Evolutionary conservation across 306 rosid species (phyloP), one percentile per base, ranked within the genome.

Genomic region (Medicago lupulina): DNA sequence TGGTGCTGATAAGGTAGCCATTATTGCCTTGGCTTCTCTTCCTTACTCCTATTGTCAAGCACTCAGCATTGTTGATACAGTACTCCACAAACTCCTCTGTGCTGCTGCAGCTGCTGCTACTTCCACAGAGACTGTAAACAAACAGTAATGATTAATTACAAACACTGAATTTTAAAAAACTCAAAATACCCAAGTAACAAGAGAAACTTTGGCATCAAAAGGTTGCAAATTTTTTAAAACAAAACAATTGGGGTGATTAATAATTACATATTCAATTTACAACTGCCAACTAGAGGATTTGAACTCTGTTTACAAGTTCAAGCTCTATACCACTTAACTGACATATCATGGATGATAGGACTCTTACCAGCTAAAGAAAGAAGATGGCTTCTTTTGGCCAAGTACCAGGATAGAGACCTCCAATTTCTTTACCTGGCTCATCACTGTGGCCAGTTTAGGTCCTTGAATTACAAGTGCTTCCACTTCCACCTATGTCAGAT

Each of bases 31-130:
- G 86, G 87, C 97, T 89, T 80, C 93, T 91, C 86, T 90, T 95
- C 83, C 96, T 89, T 78, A 95, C 99, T 77, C 99, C 99, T 14
- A 95, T 81, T 4, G 99, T 95, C 89, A 88, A 85, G 81, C 99
- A 95, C 80, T 95, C 97, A 57, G 89, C 93, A 3, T 79, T 83
- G 47, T 90, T 80, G 64, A 95, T 92, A 88, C 99, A 95, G 53
- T 86, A 57, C 70, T 92, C 90, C 88, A 95, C 93, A 78, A 90
- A 85, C 78, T 90, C 97, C 70, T 91, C 97, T 49, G 87, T 64
- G 72, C 79, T 71, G 77, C 86, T 85, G 41, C 75, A 79, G 72
- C 73, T 68, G 58, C 83, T 68, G 78, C 84, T 83, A 38, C 70
- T 84, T 76, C 97, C 93, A 81, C 94, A 89, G 3, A 95, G 57